Conservation (phyloP, 768 basidiomycete species). For the Podaxis sp. region DNA sequence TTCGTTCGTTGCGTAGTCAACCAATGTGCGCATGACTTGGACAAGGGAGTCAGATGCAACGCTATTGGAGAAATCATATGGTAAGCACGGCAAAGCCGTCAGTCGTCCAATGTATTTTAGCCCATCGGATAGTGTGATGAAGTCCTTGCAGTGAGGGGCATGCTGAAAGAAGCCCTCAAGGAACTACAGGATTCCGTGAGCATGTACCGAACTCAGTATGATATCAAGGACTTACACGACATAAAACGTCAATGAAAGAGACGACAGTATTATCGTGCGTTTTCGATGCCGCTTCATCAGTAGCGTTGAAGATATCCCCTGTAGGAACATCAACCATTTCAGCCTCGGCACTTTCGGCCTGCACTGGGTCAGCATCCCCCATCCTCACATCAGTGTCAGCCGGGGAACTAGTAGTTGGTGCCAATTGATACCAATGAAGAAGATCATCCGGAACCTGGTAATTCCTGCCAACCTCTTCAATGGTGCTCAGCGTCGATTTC, state of each 20-base stretch:
- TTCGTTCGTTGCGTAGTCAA: slow-evolving; percentile 78
- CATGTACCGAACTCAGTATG: not conserved
- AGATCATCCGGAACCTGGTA: slow-evolving; percentile 57
- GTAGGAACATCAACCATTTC: slow-evolving; percentile 15
- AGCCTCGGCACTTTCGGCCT: slow-evolving; percentile 19
- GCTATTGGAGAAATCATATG: slow-evolving; percentile 85
- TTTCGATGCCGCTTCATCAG: slow-evolving; percentile 33
- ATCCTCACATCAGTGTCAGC: slow-evolving; percentile 43
- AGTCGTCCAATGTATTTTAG: slow-evolving; percentile 73
- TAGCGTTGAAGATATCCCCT: slow-evolving; percentile 22
- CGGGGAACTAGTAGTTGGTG: slow-evolving; percentile 25
- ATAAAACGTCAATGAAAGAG: slow-evolving; percentile 75
- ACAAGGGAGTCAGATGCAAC: slow-evolving; percentile 85
- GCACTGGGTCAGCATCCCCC: slow-evolving; percentile 39
- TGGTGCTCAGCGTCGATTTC: slow-evolving; percentile 63
- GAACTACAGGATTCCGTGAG: slow-evolving; percentile 51
- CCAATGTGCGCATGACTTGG: slow-evolving; percentile 85
- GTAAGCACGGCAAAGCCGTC: slow-evolving; percentile 81
- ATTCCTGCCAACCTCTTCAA: slow-evolving; percentile 69
- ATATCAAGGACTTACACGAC: slow-evolving; percentile 51
- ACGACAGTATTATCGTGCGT: slow-evolving; percentile 75
- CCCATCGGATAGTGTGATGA: slow-evolving; percentile 72
- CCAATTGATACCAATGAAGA: slow-evolving; percentile 64
- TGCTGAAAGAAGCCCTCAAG: slow-evolving; percentile 95
- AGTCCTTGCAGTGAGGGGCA: slow-evolving; percentile 85